A percentile compares a stretch with the other conserved stretches of the same genome.
Conservation (phyloP, 495 filamentous ascomycete species). For the Cenococcum geophilum region DNA sequence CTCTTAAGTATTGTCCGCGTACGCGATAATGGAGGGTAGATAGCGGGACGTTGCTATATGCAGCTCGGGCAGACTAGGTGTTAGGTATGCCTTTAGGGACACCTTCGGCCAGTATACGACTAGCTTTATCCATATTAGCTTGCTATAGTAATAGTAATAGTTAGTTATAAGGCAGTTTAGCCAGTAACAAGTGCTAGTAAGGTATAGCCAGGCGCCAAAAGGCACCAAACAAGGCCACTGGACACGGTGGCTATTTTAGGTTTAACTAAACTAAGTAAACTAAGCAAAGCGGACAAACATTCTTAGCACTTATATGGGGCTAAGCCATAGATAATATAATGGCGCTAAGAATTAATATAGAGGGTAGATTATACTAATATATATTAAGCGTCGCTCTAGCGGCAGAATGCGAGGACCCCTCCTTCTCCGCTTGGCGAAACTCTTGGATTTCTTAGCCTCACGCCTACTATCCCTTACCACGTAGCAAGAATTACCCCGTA, state of each 20-base stretch:
- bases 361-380: constrained; percentile 8
- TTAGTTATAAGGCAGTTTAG: constrained; percentile 9
- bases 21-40: too few relatives aligned
- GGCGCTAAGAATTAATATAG: constrained; percentile 7
- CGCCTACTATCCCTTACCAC: constrained; percentile 3
- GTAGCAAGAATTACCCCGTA: too few relatives aligned
- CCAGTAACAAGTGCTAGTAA: constrained; percentile 7
- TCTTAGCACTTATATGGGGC: constrained; percentile 5
- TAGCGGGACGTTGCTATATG: too few relatives aligned
- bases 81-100: too few relatives aligned
- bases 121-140: neutral
- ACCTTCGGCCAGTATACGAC: neutral
- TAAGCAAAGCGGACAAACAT: constrained; percentile 8
- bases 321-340: constrained; percentile 1
- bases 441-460: constrained; percentile 6
- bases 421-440: constrained; percentile 7
- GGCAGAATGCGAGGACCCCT: constrained; percentile 8
- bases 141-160: neutral
- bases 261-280: constrained; percentile 5
- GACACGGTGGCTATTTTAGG: constrained; percentile 9
- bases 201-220: constrained; percentile 4
- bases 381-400: constrained; percentile 8
- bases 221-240: constrained; percentile 7
- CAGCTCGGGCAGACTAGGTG: too few relatives aligned
- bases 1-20: too few relatives aligned